Conservation (phyloP, 768 basidiomycete species). For the Amanita exitialis region DNA sequence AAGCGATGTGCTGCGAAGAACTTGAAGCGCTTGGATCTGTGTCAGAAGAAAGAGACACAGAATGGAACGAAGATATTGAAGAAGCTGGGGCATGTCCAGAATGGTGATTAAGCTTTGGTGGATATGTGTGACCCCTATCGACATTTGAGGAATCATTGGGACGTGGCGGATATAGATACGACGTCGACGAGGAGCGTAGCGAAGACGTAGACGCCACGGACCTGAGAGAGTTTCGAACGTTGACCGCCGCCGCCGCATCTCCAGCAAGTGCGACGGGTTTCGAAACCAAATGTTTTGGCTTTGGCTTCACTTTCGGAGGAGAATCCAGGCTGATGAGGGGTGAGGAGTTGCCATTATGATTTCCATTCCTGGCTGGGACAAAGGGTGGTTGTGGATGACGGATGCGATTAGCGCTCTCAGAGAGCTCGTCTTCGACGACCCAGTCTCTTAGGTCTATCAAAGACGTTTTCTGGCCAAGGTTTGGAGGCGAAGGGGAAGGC, state of each 20-base stretch:
- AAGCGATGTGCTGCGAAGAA: slow-evolving; percentile 32
- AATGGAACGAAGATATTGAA: slow-evolving; percentile 77
- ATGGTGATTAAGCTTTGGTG: slow-evolving; percentile 30
- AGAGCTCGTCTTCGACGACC: slow-evolving; percentile 51
- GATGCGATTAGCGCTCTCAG: too few species aligned
- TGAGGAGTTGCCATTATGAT: slow-evolving; percentile 13
- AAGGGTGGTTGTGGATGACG: slow-evolving; percentile 12
- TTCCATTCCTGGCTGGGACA: slow-evolving; percentile 3
- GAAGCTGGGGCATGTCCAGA: slow-evolving; percentile 49
- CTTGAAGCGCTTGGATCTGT: slow-evolving; percentile 32
- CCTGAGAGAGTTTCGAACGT: slow-evolving; percentile 46
- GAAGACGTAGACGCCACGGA: slow-evolving; percentile 28
- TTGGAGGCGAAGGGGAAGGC: slow-evolving; percentile 41
- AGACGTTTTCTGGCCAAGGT: slow-evolving; percentile 44
- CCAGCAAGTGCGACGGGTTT: slow-evolving; percentile 25
- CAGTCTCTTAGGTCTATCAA: slow-evolving; percentile 67
- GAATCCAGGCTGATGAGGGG: slow-evolving; percentile 48
- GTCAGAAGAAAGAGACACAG: slow-evolving; percentile 71
- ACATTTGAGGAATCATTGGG: slow-evolving; percentile 40
- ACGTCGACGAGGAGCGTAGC: slow-evolving; percentile 10
- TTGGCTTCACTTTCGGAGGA: slow-evolving; percentile 27
- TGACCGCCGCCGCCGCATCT: too few species aligned
- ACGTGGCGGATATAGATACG: slow-evolving; percentile 22
- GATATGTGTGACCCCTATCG: slow-evolving; percentile 51
- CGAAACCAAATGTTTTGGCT: slow-evolving; percentile 16